These are phyloP conservation scores for Magnusiomyces paraingens DNA, from an alignment of 1,139 yeast genomes.

Conservation along the genomic window DNA sequence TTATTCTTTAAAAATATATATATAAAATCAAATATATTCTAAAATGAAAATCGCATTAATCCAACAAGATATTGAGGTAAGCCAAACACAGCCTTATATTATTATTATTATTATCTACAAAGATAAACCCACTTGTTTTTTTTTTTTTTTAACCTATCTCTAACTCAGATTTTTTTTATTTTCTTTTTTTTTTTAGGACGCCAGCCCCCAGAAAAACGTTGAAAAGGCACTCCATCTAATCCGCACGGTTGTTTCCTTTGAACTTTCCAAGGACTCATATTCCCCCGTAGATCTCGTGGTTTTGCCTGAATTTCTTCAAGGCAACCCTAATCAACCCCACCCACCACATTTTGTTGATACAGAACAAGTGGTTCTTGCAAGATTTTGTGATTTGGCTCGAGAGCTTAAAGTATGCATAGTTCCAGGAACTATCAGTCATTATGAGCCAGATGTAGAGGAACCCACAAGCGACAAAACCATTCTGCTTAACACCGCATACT, in stretches of 20 bases:
- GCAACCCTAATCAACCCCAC: conserved; percentile 12
- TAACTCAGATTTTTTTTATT: background rate
- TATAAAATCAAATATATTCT: too few relatives aligned
- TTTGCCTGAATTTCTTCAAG: conserved; percentile 16
- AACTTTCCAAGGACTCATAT: background rate
- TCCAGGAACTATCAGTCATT: conserved; percentile 18
- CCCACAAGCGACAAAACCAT: background rate
- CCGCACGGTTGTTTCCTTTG: background rate
- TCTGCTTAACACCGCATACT: conserved; percentile 17
- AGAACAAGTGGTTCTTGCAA: background rate
- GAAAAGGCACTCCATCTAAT: conserved; percentile 6
- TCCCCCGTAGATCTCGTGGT: conserved; percentile 12
- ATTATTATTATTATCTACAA: background rate
- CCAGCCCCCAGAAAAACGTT: conserved; percentile 11
- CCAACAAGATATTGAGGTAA: conserved; percentile 6
- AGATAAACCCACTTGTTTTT: background rate
- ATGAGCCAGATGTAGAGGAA: background rate
- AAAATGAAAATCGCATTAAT: conserved; percentile 6
- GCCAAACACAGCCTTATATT: background rate
- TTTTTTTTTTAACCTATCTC: too few relatives aligned
- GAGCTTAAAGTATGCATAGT: conserved; percentile 19
- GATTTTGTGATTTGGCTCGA: conserved; percentile 16
- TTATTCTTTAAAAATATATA: too few relatives aligned
- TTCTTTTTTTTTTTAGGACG: background rate
- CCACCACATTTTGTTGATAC: conserved; percentile 4